Evolutionary conservation across 106 monocot species (phyloP).

Genomic region (Alisma plantagoaquatica): DNA sequence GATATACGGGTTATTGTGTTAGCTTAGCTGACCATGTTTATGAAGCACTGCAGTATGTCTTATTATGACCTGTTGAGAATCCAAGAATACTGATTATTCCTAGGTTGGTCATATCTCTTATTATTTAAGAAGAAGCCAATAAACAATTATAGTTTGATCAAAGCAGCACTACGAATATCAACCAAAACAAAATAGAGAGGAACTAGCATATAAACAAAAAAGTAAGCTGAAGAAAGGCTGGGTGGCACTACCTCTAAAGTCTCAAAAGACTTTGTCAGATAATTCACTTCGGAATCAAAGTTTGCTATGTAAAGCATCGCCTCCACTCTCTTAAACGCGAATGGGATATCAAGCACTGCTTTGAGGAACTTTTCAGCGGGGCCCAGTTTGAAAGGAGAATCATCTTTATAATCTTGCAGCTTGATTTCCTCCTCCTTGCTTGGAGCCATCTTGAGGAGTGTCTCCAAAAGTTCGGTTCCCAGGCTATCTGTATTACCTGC

Average conservation of each 20-base stretch:
- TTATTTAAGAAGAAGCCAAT: no score
- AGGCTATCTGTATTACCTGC: conserved; percentile 32
- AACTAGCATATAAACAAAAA: no score
- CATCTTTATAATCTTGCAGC: conserved; percentile 29
- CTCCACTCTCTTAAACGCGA: conserved; percentile 45
- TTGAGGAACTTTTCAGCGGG: conserved; percentile 34
- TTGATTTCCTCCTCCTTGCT: conserved; percentile 31
- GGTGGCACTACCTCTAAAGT: conserved; percentile 36
- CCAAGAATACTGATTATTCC: no score
- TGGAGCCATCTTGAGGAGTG: conserved; percentile 36
- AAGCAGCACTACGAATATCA: no score
- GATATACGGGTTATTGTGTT: no score
- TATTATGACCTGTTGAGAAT: no score
- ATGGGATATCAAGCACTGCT: conserved; percentile 36
- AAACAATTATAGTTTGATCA: no score
- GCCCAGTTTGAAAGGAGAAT: conserved; percentile 23
- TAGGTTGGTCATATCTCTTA: no score
- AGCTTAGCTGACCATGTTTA: no score
- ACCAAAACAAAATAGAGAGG: no score
- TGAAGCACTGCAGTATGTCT: no score
- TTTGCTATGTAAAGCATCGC: conserved; percentile 35
- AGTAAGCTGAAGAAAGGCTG: no score
- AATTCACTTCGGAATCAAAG: conserved; percentile 28
- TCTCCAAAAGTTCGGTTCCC: conserved; percentile 30
- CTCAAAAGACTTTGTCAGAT: conserved; percentile 24